A percentile compares a stretch with the other conserved stretches of the same genome.
These are phyloP conservation scores for Yueomyces sinensis DNA, from an alignment of 805 yeast species.

Conservation along the genomic window DNA sequence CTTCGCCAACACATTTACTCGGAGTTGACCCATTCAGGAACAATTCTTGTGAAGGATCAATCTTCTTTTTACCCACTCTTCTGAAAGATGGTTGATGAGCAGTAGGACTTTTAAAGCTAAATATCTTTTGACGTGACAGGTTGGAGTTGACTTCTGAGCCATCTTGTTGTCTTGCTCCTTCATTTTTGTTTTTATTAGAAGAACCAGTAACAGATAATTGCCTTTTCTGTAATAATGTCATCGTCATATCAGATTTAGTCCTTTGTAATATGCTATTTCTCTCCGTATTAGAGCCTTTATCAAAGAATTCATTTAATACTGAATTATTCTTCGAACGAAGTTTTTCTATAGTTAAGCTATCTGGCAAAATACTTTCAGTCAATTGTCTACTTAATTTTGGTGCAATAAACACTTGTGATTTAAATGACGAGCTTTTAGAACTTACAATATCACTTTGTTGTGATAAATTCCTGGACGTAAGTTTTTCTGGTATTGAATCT, in stretches of 20 bases:
- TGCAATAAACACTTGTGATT: not conserved
- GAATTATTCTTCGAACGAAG: constrained; percentile 5
- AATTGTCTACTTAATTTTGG: constrained; percentile 1
- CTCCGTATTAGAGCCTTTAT: not conserved
- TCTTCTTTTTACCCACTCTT: constrained; percentile 17
- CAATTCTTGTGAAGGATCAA: not conserved
- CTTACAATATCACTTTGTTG: too few species aligned
- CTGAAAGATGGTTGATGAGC: constrained; percentile 12
- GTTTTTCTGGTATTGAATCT: too few species aligned
- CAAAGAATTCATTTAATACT: not conserved
- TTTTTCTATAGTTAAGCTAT: constrained; percentile 1
- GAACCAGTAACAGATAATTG: constrained; percentile 17
- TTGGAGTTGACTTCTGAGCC: not conserved
- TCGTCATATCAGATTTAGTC: constrained; percentile 16
- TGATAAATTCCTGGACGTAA: too few species aligned
- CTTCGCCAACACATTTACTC: not conserved
- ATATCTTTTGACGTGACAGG: not conserved
- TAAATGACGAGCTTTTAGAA: too few species aligned
- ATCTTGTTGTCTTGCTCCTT: not conserved
- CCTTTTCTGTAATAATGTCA: constrained; percentile 17
- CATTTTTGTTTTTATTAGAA: not conserved
- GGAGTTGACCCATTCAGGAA: not conserved
- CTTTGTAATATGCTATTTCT: constrained; percentile 3
- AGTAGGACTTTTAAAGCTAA: not conserved
- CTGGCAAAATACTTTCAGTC: not conserved